A percentile compares a stretch with the other conserved stretches of the same genome.
phyloP scores from a whole-genome alignment of 2,329 filamentous ascomycete species.

The Exophiala xenobiotica region DNA sequence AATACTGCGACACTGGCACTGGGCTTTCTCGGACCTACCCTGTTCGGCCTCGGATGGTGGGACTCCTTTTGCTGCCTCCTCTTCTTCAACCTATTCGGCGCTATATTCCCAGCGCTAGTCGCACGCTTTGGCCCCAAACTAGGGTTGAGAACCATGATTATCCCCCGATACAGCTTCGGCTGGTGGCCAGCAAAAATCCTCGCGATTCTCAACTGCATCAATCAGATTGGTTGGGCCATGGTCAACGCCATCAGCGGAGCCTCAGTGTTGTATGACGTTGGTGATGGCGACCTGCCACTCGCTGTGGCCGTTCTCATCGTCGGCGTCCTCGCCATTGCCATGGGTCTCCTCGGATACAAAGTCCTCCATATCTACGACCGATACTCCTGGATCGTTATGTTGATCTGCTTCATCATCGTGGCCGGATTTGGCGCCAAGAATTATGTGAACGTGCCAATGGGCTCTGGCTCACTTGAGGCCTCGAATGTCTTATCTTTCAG shows the following conservation, averaged over 20 bases:
- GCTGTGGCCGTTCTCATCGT: constrained; percentile 29
- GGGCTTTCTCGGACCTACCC: constrained; percentile 11
- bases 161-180: constrained; percentile 35
- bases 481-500: constrained; percentile 29
- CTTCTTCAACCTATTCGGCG: constrained; percentile 35
- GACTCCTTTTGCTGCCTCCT: constrained; percentile 31
- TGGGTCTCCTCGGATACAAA: constrained; percentile 30
- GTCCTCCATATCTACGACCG: constrained; percentile 9
- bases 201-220: constrained; percentile 26
- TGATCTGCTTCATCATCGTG: constrained; percentile 27
- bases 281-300: constrained; percentile 28
- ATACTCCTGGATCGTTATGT: constrained; percentile 26
- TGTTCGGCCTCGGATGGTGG: constrained; percentile 32
- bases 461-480: constrained; percentile 6
- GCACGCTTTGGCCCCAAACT: constrained; percentile 33
- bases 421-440: constrained; percentile 28
- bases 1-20: constrained; percentile 21
- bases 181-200: constrained; percentile 30
- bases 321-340: constrained; percentile 21
- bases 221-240: constrained; percentile 27
- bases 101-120: constrained; percentile 30
- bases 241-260: constrained; percentile 28
- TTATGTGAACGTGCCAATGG: constrained; percentile 18
- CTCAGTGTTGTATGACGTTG: constrained; percentile 29
- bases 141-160: constrained; percentile 35